phyloP scores from a whole-genome alignment of 2,329 filamentous ascomycete genomes.

The Ophiostoma tasmaniense region DNA sequence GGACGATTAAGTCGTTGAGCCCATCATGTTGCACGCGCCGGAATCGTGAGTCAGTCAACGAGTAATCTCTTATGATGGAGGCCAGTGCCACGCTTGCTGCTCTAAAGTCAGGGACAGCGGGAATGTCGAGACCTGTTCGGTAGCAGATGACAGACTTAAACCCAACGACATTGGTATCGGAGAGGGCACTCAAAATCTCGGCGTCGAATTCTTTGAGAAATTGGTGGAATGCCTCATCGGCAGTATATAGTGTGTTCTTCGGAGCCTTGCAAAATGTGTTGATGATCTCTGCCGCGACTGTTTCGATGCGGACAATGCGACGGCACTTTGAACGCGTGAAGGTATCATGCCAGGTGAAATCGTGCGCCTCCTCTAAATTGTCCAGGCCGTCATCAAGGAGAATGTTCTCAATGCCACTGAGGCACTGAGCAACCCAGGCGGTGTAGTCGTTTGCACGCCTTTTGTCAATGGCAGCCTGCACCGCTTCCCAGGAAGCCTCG shows the following conservation, averaged over 20 bases:
- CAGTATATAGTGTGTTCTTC: conserved; percentile 34
- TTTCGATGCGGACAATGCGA: conserved; percentile 71
- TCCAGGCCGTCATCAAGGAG: conserved; percentile 72
- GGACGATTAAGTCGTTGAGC: conserved; percentile 63
- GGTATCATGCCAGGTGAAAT: conserved; percentile 55
- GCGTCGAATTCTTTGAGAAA: conserved; percentile 38
- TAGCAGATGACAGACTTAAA: conserved; percentile 85
- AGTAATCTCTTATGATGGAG: conserved; percentile 29
- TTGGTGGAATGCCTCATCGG: conserved; percentile 22
- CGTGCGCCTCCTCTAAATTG: conserved; percentile 44
- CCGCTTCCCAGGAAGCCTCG: conserved; percentile 51
- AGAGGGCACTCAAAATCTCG: conserved; percentile 48
- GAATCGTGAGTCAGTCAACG: conserved; percentile 27
- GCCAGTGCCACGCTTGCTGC: conserved; percentile 33
- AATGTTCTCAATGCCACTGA: conserved; percentile 63
- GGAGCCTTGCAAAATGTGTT: conserved; percentile 33
- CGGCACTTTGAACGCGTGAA: conserved; percentile 57
- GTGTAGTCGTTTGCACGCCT: conserved; percentile 40
- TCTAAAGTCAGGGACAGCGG: conserved; percentile 35
- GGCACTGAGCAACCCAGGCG: conserved; percentile 53
- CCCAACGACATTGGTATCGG: conserved; percentile 60
- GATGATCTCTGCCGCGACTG: conserved; percentile 56
- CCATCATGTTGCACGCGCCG: conserved; percentile 52
- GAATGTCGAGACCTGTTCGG: conserved; percentile 60
- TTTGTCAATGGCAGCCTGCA: conserved; percentile 36